Evolutionary conservation across 75 land plant species (phyloP).

Genomic region (Sequoiadendron giganteum): DNA sequence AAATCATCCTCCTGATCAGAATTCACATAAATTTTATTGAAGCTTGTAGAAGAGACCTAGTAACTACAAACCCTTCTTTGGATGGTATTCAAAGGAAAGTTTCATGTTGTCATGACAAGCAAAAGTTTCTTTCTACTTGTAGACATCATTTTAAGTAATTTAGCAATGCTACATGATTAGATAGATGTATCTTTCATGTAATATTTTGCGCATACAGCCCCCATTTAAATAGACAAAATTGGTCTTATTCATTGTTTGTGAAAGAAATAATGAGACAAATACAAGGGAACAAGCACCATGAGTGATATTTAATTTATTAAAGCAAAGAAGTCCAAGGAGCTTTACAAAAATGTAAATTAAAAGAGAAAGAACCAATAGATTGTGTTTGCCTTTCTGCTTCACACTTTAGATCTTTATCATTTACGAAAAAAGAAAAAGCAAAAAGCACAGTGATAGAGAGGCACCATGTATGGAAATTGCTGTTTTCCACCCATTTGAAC

Average conservation of each 20-base stretch:
- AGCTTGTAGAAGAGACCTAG: neutral
- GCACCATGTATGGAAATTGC: conserved; percentile 98
- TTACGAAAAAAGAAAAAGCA: neutral
- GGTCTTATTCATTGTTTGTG: neutral
- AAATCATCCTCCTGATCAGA: neutral
- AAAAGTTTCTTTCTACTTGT: neutral
- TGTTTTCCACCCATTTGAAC: conserved; percentile 89
- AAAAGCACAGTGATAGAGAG: neutral
- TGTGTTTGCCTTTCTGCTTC: neutral
- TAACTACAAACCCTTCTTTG: neutral
- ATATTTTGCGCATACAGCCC: neutral
- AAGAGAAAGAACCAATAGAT: neutral
- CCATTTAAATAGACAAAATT: neutral
- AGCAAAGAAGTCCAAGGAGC: neutral
- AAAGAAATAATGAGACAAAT: neutral
- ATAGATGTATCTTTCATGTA: neutral
- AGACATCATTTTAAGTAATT: neutral
- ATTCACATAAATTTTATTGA: neutral
- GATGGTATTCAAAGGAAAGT: neutral
- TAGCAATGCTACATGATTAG: neutral
- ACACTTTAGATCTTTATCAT: neutral
- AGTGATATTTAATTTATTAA: neutral
- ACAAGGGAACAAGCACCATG: neutral
- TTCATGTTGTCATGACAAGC: neutral
- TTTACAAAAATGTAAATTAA: neutral